Percentiles rank a stretch among this genome's conserved stretches.
These are phyloP conservation scores for Salix udensis DNA, from an alignment of 345 rosid species.

Conservation along the genomic window DNA sequence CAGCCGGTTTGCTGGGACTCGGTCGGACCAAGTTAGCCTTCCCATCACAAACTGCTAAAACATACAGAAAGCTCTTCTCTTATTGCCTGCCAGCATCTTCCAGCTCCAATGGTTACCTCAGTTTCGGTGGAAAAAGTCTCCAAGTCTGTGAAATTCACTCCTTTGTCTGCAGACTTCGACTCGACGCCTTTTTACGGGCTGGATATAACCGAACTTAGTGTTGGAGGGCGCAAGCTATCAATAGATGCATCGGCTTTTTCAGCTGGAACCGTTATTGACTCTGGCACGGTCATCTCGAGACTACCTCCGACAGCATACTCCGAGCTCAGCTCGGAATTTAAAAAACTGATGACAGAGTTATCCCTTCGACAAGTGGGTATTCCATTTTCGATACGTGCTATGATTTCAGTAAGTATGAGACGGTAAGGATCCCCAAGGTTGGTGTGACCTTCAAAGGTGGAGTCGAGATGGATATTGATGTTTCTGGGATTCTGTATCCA, in stretches of 20 bases:
- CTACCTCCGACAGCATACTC: conserved; percentile 27
- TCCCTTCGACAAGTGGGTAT: background rate
- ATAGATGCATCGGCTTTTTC: conserved; percentile 8
- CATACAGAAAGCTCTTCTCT: conserved; percentile 24
- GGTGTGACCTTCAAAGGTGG: conserved; percentile 12
- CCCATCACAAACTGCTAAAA: conserved; percentile 19
- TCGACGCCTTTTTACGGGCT: conserved; percentile 23
- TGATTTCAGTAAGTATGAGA: conserved; percentile 9
- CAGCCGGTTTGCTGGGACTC: conserved; percentile 14
- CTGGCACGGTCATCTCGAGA: conserved; percentile 30
- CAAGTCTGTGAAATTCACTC: conserved; percentile 20
- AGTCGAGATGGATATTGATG: conserved; percentile 11
- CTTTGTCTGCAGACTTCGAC: background rate
- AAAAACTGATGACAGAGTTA: conserved; percentile 18
- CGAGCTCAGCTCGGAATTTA: conserved; percentile 10
- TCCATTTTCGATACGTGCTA: conserved; percentile 33
- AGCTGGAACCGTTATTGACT: conserved; percentile 22
- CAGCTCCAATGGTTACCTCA: conserved; percentile 26
- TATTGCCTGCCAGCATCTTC: conserved; percentile 30
- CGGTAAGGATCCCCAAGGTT: conserved; percentile 6
- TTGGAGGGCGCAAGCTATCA: conserved; percentile 17
- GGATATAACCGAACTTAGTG: conserved; percentile 12
- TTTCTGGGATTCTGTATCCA: conserved; percentile 5
- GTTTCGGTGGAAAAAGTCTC: conserved; percentile 9
- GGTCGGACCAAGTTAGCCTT: conserved; percentile 13